Conservation (phyloP, 2,329 filamentous ascomycete species). For the Dichotomopilus funicola region DNA sequence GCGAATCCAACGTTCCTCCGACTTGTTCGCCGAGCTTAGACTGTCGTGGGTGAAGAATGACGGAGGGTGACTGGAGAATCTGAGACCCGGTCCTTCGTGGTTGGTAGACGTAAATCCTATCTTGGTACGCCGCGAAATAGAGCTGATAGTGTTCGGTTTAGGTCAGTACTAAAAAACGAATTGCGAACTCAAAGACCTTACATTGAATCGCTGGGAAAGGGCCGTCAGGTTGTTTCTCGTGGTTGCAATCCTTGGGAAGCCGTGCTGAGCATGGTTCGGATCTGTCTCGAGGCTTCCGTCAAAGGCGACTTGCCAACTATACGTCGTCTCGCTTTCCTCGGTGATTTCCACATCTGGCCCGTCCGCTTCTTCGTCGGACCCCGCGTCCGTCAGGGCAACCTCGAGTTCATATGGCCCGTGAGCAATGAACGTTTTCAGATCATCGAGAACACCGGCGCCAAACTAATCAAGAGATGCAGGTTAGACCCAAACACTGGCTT, state of each 20-base stretch:
- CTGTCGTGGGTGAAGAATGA: conserved; percentile 42
- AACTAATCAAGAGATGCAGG: conserved; percentile 13
- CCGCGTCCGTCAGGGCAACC: neutral
- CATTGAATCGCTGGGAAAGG: conserved; percentile 52
- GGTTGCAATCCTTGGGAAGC: conserved; percentile 26
- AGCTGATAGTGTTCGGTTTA: conserved; percentile 33
- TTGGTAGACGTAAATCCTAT: conserved; percentile 51
- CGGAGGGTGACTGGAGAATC: conserved; percentile 43
- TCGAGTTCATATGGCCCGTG: neutral
- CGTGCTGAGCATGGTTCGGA: conserved; percentile 1
- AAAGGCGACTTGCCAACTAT: neutral
- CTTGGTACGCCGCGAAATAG: conserved; percentile 54
- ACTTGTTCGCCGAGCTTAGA: conserved; percentile 36
- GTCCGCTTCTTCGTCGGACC: conserved; percentile 17
- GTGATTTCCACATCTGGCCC: neutral
- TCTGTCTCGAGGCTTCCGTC: neutral
- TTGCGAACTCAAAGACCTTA: conserved; percentile 23
- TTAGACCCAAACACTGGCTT: neutral
- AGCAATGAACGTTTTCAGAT: conserved; percentile 18
- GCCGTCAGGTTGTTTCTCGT: conserved; percentile 50
- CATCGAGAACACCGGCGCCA: conserved; percentile 18
- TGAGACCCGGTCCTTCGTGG: conserved; percentile 41
- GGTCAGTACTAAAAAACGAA: neutral
- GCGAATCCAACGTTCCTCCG: conserved; percentile 47
- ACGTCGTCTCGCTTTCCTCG: conserved; percentile 13